Evolutionary conservation across 75 land plant genomes (phyloP).

Genomic region (Ceratopteris richardii): DNA sequence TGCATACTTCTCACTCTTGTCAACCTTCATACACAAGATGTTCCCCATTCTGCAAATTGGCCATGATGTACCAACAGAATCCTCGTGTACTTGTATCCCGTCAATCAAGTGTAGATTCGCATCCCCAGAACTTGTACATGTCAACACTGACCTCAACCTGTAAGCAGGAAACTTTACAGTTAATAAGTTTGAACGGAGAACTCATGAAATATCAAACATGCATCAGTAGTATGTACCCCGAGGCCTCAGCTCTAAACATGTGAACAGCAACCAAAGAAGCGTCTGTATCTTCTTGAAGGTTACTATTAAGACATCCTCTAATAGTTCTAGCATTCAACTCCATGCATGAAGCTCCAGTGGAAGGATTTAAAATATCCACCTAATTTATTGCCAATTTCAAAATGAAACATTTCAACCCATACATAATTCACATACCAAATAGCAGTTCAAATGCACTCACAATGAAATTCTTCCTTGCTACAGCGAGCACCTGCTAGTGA

Average conservation of each 20-base stretch:
- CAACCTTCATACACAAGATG: conserved; percentile 19
- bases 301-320: background rate
- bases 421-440: background rate
- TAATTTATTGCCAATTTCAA: background rate
- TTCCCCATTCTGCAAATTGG: conserved; percentile 15
- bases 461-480: conserved; percentile 15
- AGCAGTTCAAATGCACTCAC: conserved; percentile 4
- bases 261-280: conserved; percentile 16
- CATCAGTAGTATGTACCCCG: conserved; percentile 9
- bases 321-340: conserved; percentile 14
- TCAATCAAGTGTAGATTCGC: conserved; percentile 12
- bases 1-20: conserved; percentile 16
- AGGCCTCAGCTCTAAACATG: conserved; percentile 5
- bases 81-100: too few species aligned
- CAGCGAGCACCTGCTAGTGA: conserved; percentile 8
- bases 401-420: background rate
- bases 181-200: background rate
- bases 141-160: conserved; percentile 15
- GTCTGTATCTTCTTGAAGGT: too few species aligned
- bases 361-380: conserved; percentile 21
- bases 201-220: background rate
- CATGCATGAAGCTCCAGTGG: conserved; percentile 5
- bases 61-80: conserved; percentile 2
- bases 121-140: conserved; percentile 18
- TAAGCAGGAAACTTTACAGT: background rate